Percentiles rank a stretch among this genome's conserved stretches.
phyloP scores from a whole-genome alignment of 2,329 filamentous ascomycete species.

The Microascus cirrosus region DNA sequence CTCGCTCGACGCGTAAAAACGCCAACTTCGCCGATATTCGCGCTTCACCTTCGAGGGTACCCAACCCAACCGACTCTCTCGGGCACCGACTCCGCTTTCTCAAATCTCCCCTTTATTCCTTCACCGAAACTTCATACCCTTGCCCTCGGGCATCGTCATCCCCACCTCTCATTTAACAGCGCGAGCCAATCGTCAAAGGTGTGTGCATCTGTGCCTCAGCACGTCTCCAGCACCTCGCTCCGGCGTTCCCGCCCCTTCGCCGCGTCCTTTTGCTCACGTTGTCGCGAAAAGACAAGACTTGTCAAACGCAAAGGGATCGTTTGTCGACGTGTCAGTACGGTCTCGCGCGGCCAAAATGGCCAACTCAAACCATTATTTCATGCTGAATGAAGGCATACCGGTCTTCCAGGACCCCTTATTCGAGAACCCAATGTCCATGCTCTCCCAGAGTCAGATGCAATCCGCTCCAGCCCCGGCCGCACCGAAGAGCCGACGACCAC shows the following conservation, averaged over 20 bases:
- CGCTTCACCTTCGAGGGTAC: neutral
- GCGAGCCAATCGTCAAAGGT: neutral
- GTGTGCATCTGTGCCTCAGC: neutral
- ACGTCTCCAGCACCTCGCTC: neutral
- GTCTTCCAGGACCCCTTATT: constrained; percentile 42
- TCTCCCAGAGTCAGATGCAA: constrained; percentile 45
- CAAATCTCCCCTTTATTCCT: neutral
- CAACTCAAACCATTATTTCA: constrained; percentile 35
- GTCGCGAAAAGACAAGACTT: constrained; percentile 1
- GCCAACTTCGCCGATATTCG: neutral
- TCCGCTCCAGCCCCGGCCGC: constrained; percentile 30
- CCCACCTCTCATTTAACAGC: neutral
- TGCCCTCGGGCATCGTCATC: neutral
- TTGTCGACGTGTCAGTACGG: constrained; percentile 6
- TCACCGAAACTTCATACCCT: neutral
- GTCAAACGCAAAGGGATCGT: constrained; percentile 3
- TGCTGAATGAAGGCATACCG: constrained; percentile 33
- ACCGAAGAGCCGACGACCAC: constrained; percentile 25
- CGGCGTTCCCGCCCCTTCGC: constrained; percentile 1
- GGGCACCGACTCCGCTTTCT: neutral
- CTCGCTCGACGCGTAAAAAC: constrained; percentile 1
- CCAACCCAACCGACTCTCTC: neutral
- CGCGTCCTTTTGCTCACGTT: neutral
- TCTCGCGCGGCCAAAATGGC: constrained; percentile 36
- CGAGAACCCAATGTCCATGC: constrained; percentile 32